Conservation (phyloP, 495 filamentous ascomycete species). For the Cairneyella variabilis region DNA sequence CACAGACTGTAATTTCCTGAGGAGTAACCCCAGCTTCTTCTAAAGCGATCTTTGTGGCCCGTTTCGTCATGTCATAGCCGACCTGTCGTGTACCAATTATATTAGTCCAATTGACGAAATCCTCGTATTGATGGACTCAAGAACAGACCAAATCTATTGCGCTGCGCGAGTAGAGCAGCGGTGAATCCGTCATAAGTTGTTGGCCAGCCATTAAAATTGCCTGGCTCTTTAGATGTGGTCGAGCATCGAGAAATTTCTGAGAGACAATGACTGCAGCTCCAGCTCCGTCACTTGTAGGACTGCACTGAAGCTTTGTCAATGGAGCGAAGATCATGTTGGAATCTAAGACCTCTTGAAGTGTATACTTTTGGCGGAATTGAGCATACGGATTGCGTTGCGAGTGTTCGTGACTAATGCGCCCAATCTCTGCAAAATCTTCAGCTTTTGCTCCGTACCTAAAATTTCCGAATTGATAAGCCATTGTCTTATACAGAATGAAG, state of each 20-base stretch:
- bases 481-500: no score
- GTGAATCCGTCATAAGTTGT: slow-evolving; percentile 74
- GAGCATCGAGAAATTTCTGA: slow-evolving; percentile 75
- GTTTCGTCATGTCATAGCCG: slow-evolving; percentile 76
- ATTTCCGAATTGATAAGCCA: no score
- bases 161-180: slow-evolving; percentile 65
- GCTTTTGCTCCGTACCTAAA: slow-evolving; percentile 54
- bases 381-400: slow-evolving; percentile 89
- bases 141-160: no score
- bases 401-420: slow-evolving; percentile 85
- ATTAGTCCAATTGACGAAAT: no score
- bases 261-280: slow-evolving; percentile 87
- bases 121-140: no score
- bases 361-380: slow-evolving; percentile 80
- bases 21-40: slow-evolving; percentile 68
- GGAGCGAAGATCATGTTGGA: slow-evolving; percentile 66
- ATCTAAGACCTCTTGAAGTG: slow-evolving; percentile 78
- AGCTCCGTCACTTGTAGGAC: slow-evolving; percentile 76
- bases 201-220: slow-evolving; percentile 90
- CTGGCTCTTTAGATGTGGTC: slow-evolving; percentile 74
- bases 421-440: slow-evolving; percentile 92
- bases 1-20: slow-evolving; percentile 72
- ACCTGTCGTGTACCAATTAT: no score
- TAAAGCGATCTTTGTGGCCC: slow-evolving; percentile 61
- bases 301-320: slow-evolving; percentile 71